Conservation (phyloP, 2,329 filamentous ascomycete genomes). For the Paraphoma sp. region DNA sequence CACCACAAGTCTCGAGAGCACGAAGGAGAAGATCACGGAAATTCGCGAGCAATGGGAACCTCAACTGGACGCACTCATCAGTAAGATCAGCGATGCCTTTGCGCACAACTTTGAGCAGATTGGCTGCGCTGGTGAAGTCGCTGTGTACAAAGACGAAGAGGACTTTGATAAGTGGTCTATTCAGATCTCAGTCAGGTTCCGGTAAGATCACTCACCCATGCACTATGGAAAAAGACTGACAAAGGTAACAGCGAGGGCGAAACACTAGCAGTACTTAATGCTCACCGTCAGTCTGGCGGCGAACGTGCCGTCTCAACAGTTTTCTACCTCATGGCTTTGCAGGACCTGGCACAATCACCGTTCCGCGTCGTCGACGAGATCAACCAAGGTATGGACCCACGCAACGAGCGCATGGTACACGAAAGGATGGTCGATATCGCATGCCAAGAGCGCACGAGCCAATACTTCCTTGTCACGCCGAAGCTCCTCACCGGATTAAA, state of each 20-base stretch:
- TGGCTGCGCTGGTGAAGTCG: conserved; percentile 89
- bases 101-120: conserved; percentile 93
- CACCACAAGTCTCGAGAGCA: conserved; percentile 61
- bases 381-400: conserved; percentile 99
- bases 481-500: conserved; percentile 86
- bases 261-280: conserved; percentile 81
- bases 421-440: conserved; percentile 98
- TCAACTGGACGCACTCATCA: conserved; percentile 76
- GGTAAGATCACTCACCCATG: conserved; percentile 59
- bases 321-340: conserved; percentile 98
- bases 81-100: conserved; percentile 87
- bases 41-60: conserved; percentile 83
- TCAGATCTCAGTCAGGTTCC: conserved; percentile 93
- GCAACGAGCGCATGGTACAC: conserved; percentile 98
- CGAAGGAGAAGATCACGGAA: conserved; percentile 66
- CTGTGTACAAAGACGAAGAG: conserved; percentile 81
- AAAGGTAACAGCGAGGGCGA: conserved; percentile 64
- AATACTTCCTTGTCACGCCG: conserved; percentile 97
- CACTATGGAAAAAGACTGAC: too few relatives aligned
- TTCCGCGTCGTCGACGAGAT: conserved; percentile 99
- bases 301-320: conserved; percentile 97
- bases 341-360: conserved; percentile 89
- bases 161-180: conserved; percentile 96
- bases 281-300: conserved; percentile 93
- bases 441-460: conserved; percentile 74